Conservation (phyloP, 257 asterid genomes). For the Scutellaria baicalensis region DNA sequence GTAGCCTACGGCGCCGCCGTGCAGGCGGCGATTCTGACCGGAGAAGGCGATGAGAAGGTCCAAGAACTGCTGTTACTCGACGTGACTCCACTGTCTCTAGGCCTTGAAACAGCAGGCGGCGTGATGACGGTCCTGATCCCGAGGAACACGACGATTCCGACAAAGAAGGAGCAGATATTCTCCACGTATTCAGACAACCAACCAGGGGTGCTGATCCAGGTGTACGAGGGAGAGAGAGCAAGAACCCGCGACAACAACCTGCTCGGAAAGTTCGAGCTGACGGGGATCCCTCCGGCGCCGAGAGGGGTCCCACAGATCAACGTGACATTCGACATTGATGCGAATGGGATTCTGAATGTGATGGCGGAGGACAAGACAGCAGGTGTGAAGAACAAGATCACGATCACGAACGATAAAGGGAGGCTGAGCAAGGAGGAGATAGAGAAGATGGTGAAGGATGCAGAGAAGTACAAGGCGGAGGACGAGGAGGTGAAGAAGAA, state of each 20-base stretch:
- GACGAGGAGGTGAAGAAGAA: slow-evolving; percentile 58
- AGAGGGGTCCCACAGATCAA: slow-evolving; percentile 53
- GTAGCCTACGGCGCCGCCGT: slow-evolving; percentile 55
- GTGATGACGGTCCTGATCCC: slow-evolving; percentile 49
- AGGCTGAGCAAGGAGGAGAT: slow-evolving; percentile 44
- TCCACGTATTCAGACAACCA: slow-evolving; percentile 50
- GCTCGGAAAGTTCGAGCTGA: slow-evolving; percentile 45
- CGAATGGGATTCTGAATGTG: slow-evolving; percentile 45
- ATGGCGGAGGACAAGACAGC: slow-evolving; percentile 51
- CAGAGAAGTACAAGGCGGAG: slow-evolving; percentile 48
- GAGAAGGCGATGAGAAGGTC: slow-evolving; percentile 41
- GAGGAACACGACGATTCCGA: slow-evolving; percentile 47
- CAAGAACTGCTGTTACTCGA: slow-evolving; percentile 46
- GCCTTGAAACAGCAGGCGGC: slow-evolving; percentile 52
- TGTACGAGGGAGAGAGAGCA: slow-evolving; percentile 50
- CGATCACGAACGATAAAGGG: slow-evolving; percentile 53
- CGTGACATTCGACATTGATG: slow-evolving; percentile 46
- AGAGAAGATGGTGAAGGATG: slow-evolving; percentile 50
- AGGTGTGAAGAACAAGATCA: slow-evolving; percentile 47
- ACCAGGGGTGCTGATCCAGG: slow-evolving; percentile 53
- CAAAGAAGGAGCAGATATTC: slow-evolving; percentile 47
- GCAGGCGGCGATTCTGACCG: slow-evolving; percentile 46
- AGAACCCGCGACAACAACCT: slow-evolving; percentile 44
- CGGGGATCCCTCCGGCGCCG: slow-evolving; percentile 57
- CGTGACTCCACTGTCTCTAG: slow-evolving; percentile 44